Evolutionary conservation across 352 stramenopile genomes (phyloP).

Genomic region (Phytopythium delawarense): DNA sequence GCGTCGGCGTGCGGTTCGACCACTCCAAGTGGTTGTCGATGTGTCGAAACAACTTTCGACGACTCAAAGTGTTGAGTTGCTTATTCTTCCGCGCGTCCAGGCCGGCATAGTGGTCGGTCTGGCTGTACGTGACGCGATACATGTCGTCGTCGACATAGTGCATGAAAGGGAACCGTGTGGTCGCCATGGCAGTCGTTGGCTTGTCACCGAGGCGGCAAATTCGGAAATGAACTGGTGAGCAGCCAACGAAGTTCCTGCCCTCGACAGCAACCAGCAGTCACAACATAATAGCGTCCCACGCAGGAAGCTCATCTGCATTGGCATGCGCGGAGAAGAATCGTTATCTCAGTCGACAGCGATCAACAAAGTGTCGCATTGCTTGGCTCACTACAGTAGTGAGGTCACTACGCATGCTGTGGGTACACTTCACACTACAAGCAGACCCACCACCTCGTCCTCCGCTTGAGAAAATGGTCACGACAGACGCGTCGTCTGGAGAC

Average conservation of each 20-base stretch:
- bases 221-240: not conserved
- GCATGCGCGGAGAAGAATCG: not conserved
- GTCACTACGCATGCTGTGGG: no score
- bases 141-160: not conserved
- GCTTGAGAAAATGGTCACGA: slow-evolving; percentile 30
- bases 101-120: not conserved
- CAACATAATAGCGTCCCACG: not conserved
- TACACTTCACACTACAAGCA: not conserved
- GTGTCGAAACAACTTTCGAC: not conserved
- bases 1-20: not conserved
- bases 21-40: not conserved
- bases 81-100: no score
- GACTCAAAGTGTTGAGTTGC: no score
- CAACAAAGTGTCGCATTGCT: slow-evolving; percentile 1
- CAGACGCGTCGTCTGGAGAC: slow-evolving; percentile 71
- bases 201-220: not conserved
- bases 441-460: not conserved
- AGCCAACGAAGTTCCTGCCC: not conserved
- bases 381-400: not conserved
- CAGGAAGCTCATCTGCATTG: not conserved
- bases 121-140: slow-evolving; percentile 1
- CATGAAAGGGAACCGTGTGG: not conserved
- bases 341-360: no score
- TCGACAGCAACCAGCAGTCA: not conserved
- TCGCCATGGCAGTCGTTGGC: not conserved